Conservation (phyloP, 345 rosid species). For the Luvunga scandens region DNA sequence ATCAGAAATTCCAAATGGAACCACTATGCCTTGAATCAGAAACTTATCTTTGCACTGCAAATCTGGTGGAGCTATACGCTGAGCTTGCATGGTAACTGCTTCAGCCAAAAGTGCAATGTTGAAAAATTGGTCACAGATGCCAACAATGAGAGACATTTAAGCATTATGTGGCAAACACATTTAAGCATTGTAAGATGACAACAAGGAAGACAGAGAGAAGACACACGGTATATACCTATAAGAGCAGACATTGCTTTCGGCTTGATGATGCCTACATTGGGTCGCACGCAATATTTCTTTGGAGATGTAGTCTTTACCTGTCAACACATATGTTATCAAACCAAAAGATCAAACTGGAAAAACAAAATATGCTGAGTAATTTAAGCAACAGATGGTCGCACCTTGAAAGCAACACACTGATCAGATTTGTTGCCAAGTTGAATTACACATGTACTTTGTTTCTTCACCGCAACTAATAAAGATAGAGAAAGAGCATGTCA, state of each 20-base stretch:
- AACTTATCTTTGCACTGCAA: slow-evolving; percentile 63
- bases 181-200: not conserved
- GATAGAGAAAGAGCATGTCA: not conserved
- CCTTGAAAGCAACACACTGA: slow-evolving; percentile 63
- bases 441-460: slow-evolving; percentile 43
- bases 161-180: not conserved
- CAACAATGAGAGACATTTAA: not conserved
- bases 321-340: not conserved
- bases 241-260: slow-evolving; percentile 39
- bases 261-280: slow-evolving; percentile 46
- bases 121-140: not conserved
- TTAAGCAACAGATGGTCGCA: slow-evolving; percentile 2
- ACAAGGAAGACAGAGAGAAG: not conserved
- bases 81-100: slow-evolving; percentile 58
- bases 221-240: slow-evolving; percentile 28
- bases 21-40: slow-evolving; percentile 45
- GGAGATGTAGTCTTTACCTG: slow-evolving; percentile 67
- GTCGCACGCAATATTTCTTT: slow-evolving; percentile 50
- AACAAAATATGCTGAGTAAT: not conserved
- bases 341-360: not conserved
- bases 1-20: slow-evolving; percentile 41
- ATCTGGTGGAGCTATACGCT: slow-evolving; percentile 43
- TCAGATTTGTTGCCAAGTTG: slow-evolving; percentile 46
- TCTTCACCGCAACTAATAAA: slow-evolving; percentile 50
- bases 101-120: not conserved